phyloP scores from a whole-genome alignment of 2,329 filamentous ascomycete species.

The Penicillium sp. region DNA sequence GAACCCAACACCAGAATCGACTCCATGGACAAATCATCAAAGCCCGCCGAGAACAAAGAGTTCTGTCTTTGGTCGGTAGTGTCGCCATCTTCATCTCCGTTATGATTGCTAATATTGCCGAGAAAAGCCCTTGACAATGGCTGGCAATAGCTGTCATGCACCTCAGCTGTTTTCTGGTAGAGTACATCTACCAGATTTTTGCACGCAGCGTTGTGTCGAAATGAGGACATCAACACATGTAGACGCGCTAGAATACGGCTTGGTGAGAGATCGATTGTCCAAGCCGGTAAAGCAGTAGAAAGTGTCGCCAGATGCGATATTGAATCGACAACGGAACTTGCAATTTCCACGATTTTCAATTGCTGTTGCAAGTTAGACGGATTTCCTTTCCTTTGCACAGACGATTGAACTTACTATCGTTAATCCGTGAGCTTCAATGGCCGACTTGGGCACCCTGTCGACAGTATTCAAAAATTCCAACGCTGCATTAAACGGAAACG shows the following conservation, averaged over 20 bases:
- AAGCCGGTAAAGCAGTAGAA: constrained; percentile 13
- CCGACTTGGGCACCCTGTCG: constrained; percentile 42
- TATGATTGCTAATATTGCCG: background rate
- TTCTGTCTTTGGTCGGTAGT: background rate
- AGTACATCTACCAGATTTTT: constrained; percentile 21
- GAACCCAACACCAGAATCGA: background rate
- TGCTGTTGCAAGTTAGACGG: constrained; percentile 6
- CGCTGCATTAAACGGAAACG: constrained; percentile 20
- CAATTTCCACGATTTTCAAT: constrained; percentile 25
- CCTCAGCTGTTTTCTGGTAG: constrained; percentile 23
- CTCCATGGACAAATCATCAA: background rate
- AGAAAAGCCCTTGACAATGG: background rate
- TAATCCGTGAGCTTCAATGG: constrained; percentile 49
- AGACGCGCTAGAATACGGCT: constrained; percentile 20
- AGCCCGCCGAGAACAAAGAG: background rate
- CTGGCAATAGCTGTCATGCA: constrained; percentile 8
- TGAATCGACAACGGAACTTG: constrained; percentile 24
- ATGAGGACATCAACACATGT: constrained; percentile 21
- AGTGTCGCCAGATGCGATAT: constrained; percentile 19
- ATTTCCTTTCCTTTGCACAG: too few species aligned
- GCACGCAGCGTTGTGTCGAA: constrained; percentile 19
- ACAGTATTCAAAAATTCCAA: constrained; percentile 45
- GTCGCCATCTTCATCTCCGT: background rate
- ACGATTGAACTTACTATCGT: constrained; percentile 40
- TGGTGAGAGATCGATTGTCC: constrained; percentile 17